Percentiles rank a stretch among this genome's conserved stretches.
phyloP scores from a whole-genome alignment of 2,329 filamentous ascomycete species.

The Pseudogymnoascus sp. region DNA sequence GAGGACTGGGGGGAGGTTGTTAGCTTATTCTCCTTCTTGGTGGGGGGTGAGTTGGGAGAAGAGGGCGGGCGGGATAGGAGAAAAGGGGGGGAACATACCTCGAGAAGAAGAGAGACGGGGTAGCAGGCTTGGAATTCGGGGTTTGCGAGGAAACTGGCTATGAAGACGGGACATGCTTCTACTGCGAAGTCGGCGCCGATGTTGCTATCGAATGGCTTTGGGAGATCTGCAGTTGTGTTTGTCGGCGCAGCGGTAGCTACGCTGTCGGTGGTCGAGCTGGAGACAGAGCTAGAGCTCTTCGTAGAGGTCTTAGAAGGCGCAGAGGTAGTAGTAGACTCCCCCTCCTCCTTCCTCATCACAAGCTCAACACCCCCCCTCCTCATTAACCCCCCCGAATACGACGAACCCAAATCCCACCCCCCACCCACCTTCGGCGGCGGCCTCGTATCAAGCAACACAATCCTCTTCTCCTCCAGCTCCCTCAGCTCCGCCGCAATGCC shows the following conservation, averaged over 20 bases:
- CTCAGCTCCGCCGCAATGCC: neutral
- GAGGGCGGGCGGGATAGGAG: no score
- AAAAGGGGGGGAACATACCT: slow-evolving; percentile 42
- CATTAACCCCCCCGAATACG: neutral
- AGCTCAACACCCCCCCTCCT: neutral
- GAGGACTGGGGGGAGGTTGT: slow-evolving; percentile 50
- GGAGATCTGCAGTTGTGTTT: slow-evolving; percentile 38
- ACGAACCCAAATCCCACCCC: neutral
- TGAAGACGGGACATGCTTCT: slow-evolving; percentile 23
- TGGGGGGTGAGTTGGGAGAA: neutral
- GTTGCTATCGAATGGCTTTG: slow-evolving; percentile 59
- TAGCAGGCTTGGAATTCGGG: slow-evolving; percentile 49
- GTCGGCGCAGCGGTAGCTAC: slow-evolving; percentile 18
- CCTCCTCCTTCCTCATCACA: neutral
- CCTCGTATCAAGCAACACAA: neutral
- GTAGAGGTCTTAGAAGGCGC: slow-evolving; percentile 12
- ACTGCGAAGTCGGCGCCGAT: slow-evolving; percentile 54
- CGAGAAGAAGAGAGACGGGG: slow-evolving; percentile 75
- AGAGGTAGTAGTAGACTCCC: neutral
- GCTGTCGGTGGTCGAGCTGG: slow-evolving; percentile 10
- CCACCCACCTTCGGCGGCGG: neutral
- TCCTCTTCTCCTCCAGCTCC: neutral
- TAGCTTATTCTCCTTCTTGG: neutral
- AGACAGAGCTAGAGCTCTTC: slow-evolving; percentile 20
- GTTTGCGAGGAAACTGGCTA: slow-evolving; percentile 24